Base-by-base conservation (phyloP, 2,329 filamentous ascomycete species). In the Ophiostoma angusticollis region DNA sequence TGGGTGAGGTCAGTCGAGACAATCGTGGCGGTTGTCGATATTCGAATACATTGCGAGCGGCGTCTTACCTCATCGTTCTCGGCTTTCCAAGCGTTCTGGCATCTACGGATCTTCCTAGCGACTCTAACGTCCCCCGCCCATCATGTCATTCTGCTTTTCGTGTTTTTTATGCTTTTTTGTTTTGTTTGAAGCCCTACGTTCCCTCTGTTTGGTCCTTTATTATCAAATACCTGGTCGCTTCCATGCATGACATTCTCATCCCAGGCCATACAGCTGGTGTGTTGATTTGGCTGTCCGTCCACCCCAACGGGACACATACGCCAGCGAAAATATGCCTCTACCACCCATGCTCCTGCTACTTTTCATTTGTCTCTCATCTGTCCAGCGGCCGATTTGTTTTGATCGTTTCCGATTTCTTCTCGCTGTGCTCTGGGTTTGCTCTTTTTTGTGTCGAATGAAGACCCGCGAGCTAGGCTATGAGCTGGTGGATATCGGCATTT, bases 1-100 rank as follows among this genome's bases (percentile, higher is more conserved):
- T 35, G 11, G 31, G 28, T 25, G 25, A 24, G 40, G 44, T 45
- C 49, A 31, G 9, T 16, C 11, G 24, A 17, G 23, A 32, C n/a
- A 29, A 17, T 31, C 9, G 25, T 28, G 39, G 17, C 33, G 28
- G 16, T 37, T 42, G 13, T 18, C 17, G 29, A 31, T 33, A 24
- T 38, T 18, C 47, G 23, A 24, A 6, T 24, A 23, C 47, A 43
- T 45, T 39, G 36, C 33, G 24, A 33, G 17, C 32, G 35, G 35
- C 37, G 35, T 41, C 34, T 41, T 38, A 23, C 16, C 22, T 21
- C 33, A 16, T 33, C 17, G 39, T 41, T 33, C 19, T 28, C 31
- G 18, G 13, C 18, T 28, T 37, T 33, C 31, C 21, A 4, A 11
- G 21, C n/a, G n/a, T n/a, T n/a, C n/a, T n/a, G n/a, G n/a, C n/a